Percentiles rank a stretch among this genome's conserved stretches.
Evolutionary conservation across 176 grass and related monocot species (phyloP).

Genomic region (Puccinellia tenuiflora): DNA sequence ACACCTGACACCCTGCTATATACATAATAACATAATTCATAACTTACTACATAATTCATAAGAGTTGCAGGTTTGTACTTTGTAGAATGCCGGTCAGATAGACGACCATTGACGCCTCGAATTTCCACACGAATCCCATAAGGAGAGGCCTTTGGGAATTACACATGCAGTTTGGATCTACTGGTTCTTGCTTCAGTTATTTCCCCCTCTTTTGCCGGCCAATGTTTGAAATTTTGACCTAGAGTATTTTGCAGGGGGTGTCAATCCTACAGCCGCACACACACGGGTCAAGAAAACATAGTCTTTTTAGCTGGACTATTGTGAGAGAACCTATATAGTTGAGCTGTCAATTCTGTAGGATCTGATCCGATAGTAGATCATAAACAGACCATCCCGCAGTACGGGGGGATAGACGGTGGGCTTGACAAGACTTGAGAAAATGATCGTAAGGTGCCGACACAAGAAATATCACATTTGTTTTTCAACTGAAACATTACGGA

Average conservation of each 20-base stretch:
- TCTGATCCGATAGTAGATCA: constrained; percentile 12
- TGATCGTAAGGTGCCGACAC: background rate
- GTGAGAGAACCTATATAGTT: background rate
- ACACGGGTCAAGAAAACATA: background rate
- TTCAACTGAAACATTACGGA: background rate
- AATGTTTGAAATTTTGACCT: background rate
- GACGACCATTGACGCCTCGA: no score
- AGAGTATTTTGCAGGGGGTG: background rate
- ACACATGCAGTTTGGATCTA: background rate
- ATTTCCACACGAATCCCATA: no score
- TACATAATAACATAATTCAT: no score
- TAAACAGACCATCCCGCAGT: background rate
- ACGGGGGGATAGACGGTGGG: background rate
- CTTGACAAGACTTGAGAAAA: constrained; percentile 1
- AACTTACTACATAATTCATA: no score
- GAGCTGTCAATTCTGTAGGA: constrained; percentile 13
- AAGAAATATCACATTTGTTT: background rate
- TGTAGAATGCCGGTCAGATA: no score
- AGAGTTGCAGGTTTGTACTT: no score
- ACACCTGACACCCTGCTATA: no score
- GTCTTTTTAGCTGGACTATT: no score
- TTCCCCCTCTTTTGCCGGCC: background rate
- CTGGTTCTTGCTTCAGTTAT: background rate
- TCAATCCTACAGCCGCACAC: background rate
- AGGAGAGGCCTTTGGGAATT: background rate